These are phyloP conservation scores for Thielaviopsis musarum DNA, from an alignment of 2,329 filamentous ascomycete species.

Conservation along the genomic window DNA sequence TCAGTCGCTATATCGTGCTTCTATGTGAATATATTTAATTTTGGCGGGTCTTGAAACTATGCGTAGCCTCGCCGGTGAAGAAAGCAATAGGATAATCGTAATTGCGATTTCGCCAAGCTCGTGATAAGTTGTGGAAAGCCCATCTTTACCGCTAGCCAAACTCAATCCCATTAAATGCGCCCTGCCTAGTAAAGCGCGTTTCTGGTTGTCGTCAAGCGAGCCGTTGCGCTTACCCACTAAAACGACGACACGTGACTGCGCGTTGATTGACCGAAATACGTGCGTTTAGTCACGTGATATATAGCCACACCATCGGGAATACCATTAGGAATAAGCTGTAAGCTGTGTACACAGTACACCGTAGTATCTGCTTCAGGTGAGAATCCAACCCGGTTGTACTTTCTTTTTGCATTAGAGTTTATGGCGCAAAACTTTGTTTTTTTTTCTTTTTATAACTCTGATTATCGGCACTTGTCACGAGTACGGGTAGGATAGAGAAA, in stretches of 20 bases:
- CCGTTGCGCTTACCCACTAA: not conserved
- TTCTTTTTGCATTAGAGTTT: not conserved
- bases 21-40: no score
- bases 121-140: no score
- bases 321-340: not conserved
- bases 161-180: not conserved
- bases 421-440: not conserved
- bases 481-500: not conserved
- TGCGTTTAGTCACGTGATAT: not conserved
- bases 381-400: not conserved
- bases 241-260: conserved; percentile 4
- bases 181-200: not conserved
- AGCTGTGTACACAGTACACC: no score
- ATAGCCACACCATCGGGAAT: not conserved
- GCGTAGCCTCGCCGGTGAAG: no score
- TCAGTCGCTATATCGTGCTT: no score
- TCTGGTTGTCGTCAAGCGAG: not conserved
- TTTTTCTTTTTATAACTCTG: not conserved
- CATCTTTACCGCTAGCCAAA: no score
- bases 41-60: no score
- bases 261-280: not conserved
- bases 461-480: not conserved
- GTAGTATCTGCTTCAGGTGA: not conserved
- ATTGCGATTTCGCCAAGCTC: no score
- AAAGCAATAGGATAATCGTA: no score